A percentile compares a stretch with the other conserved stretches of the same genome.
Evolutionary conservation across 164 flowering plant genomes (phyloP).

Genomic region (Liquidambar formosana): DNA sequence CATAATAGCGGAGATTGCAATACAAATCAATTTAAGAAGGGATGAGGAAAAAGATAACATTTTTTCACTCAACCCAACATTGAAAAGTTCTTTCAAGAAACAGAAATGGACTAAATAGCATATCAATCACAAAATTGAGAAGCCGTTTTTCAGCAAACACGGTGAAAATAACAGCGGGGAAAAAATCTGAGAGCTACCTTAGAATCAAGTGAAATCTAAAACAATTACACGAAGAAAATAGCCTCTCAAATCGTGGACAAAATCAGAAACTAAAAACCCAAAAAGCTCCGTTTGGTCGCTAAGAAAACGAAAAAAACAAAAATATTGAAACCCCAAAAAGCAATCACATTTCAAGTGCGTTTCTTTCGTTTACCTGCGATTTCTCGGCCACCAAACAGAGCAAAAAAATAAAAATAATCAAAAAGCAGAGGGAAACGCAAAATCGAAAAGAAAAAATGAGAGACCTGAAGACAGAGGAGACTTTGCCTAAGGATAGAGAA

Average conservation of each 20-base stretch:
- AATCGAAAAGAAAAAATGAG: slow-evolving; percentile 4
- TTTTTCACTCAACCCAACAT: neutral
- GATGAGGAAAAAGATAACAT: neutral
- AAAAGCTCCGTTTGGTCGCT: neutral
- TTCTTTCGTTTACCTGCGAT: neutral
- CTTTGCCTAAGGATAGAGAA: slow-evolving; percentile 18
- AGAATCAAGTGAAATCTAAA: neutral
- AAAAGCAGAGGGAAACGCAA: neutral
- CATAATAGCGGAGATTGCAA: neutral
- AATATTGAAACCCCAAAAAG: neutral
- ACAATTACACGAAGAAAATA: too few relatives aligned
- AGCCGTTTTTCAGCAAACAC: too few relatives aligned
- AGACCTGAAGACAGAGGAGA: neutral
- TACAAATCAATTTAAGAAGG: neutral
- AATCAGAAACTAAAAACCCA: neutral
- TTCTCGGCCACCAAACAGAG: slow-evolving; percentile 8
- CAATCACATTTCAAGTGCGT: neutral
- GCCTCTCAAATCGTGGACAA: neutral
- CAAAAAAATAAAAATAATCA: neutral
- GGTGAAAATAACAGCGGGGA: too few relatives aligned
- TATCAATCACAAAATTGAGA: too few relatives aligned
- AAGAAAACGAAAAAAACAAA: neutral
- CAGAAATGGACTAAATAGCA: too few relatives aligned
- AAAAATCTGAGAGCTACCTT: neutral
- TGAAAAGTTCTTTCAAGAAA: too few relatives aligned